Evolutionary conservation across 2,329 filamentous ascomycete genomes (phyloP).

Genomic region (Ascochyta pisi): DNA sequence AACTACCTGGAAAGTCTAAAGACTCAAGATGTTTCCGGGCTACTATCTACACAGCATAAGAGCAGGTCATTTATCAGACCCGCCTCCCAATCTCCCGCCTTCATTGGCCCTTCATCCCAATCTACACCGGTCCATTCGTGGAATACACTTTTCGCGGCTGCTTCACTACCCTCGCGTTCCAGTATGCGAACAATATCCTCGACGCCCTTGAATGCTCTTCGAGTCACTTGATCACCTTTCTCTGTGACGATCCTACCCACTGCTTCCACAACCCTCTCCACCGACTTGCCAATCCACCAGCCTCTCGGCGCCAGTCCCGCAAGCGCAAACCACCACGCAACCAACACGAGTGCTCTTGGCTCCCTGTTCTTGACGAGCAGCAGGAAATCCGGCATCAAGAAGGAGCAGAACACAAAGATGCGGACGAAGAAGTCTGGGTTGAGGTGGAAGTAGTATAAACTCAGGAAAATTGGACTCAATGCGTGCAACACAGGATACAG

Average conservation of each 20-base stretch:
- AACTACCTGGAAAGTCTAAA: too few species aligned
- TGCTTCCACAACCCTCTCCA: conserved; percentile 28
- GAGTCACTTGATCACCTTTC: conserved; percentile 17
- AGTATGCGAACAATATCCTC: conserved; percentile 25
- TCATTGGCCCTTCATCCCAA: conserved; percentile 36
- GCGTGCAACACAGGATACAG: conserved; percentile 40
- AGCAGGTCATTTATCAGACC: conserved; percentile 2
- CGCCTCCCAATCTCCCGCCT: conserved; percentile 30
- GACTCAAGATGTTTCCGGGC: too few species aligned
- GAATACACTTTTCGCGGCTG: conserved; percentile 36
- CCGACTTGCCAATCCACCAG: conserved; percentile 30
- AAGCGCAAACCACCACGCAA: conserved; percentile 42
- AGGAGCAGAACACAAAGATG: conserved; percentile 38
- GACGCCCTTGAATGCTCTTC: conserved; percentile 30
- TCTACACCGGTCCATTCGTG: conserved; percentile 34
- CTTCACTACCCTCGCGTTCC: conserved; percentile 23
- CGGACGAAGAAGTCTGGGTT: conserved; percentile 40
- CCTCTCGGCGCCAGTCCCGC: conserved; percentile 31
- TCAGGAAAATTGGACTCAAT: conserved; percentile 42
- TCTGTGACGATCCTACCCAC: conserved; percentile 28
- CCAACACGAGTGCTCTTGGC: conserved; percentile 34
- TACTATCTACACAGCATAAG: too few species aligned
- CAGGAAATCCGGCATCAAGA: conserved; percentile 40
- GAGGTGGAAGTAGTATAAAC: conserved; percentile 41
- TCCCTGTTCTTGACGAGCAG: conserved; percentile 31